A percentile compares a stretch with the other conserved stretches of the same genome.
Conservation (phyloP, 306 rosid species). For the Pyrus bretschneideri region DNA sequence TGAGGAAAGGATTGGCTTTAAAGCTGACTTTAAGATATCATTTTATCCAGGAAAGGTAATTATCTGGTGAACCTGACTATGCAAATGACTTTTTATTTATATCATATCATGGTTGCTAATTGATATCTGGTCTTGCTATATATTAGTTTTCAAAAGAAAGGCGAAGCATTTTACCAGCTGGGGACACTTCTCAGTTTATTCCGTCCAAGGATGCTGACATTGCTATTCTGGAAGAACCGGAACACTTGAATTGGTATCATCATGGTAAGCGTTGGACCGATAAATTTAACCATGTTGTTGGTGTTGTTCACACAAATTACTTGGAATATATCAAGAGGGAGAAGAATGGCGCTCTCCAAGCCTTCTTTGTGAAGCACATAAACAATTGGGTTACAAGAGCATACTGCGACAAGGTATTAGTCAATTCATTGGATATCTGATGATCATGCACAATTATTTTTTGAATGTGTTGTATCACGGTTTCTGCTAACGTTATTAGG, state of each 20-base stretch:
- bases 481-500: background rate
- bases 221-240: slow-evolving; percentile 95
- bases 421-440: background rate
- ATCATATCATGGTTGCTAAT: slow-evolving; percentile 11
- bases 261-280: slow-evolving; percentile 95
- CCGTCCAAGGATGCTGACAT: slow-evolving; percentile 89
- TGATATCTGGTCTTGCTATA: slow-evolving; percentile 22
- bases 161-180: slow-evolving; percentile 91
- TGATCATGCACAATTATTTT: background rate
- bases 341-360: slow-evolving; percentile 90
- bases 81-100: slow-evolving; percentile 2
- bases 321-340: slow-evolving; percentile 93
- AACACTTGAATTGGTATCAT: slow-evolving; percentile 97
- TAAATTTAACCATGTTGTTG: slow-evolving; percentile 95
- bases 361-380: slow-evolving; percentile 90
- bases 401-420: slow-evolving; percentile 72
- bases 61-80: slow-evolving; percentile 7
- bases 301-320: slow-evolving; percentile 94
- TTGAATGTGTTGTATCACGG: background rate
- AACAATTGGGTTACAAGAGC: slow-evolving; percentile 94
- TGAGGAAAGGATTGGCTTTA: slow-evolving; percentile 92
- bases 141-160: slow-evolving; percentile 71
- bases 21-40: slow-evolving; percentile 83
- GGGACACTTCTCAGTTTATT: slow-evolving; percentile 90
- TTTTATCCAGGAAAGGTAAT: slow-evolving; percentile 96